Conservation (phyloP, 2,329 filamentous ascomycete species). For the Clonostachys byssicola region DNA sequence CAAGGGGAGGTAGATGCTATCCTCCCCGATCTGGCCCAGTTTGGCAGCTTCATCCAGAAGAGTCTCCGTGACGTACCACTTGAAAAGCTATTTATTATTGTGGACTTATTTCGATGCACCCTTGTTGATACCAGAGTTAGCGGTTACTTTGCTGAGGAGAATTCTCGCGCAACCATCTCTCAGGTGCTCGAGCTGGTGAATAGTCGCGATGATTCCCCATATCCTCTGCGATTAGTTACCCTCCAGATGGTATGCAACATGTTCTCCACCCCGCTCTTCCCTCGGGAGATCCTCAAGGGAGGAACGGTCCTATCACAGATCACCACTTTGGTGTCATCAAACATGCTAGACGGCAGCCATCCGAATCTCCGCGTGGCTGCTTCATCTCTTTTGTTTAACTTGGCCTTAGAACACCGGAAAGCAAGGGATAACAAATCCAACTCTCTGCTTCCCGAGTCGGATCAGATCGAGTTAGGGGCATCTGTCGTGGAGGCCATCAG, state of each 20-base stretch:
- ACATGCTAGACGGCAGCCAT: constrained; percentile 73
- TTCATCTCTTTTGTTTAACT: constrained; percentile 78
- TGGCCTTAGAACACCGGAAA: constrained; percentile 67
- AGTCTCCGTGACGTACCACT: constrained; percentile 51
- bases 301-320: constrained; percentile 50
- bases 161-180: constrained; percentile 56
- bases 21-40: constrained; percentile 64
- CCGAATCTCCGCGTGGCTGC: constrained; percentile 75
- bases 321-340: constrained; percentile 68
- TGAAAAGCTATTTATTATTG: constrained; percentile 70
- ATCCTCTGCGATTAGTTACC: constrained; percentile 78
- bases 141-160: constrained; percentile 78
- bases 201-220: constrained; percentile 58
- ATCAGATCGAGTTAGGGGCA: constrained; percentile 78
- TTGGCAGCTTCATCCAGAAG: constrained; percentile 57
- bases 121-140: constrained; percentile 76
- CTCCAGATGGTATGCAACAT: constrained; percentile 82
- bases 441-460: constrained; percentile 56
- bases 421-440: constrained; percentile 54
- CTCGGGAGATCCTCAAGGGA: constrained; percentile 55
- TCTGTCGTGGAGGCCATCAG: constrained; percentile 71
- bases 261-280: constrained; percentile 71
- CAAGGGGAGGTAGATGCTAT: constrained; percentile 60
- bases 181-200: constrained; percentile 59
- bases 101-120: constrained; percentile 80